A percentile compares a stretch with the other conserved stretches of the same genome.
phyloP scores from a whole-genome alignment of 768 basidiomycete genomes.

The Galerina marginata region DNA sequence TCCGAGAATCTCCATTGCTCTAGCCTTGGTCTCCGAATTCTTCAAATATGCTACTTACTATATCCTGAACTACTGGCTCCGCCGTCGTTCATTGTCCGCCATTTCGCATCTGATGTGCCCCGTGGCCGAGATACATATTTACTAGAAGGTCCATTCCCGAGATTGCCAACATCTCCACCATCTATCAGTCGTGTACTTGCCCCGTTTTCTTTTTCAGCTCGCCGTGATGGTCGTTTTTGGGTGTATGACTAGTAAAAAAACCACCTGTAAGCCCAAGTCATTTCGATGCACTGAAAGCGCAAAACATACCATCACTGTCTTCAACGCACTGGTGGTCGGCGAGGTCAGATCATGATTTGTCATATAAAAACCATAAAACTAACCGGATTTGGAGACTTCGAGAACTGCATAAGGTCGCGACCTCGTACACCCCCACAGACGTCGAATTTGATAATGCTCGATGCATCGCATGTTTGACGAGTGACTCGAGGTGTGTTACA shows the following conservation, averaged over 20 bases:
- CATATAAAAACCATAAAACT: slow-evolving; percentile 21
- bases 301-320: slow-evolving; percentile 77
- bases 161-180: slow-evolving; percentile 29
- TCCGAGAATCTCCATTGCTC: no score
- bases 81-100: slow-evolving; percentile 42
- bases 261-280: slow-evolving; percentile 5
- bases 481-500: slow-evolving; percentile 70
- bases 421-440: slow-evolving; percentile 93
- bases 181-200: slow-evolving; percentile 35
- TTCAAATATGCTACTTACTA: slow-evolving; percentile 31
- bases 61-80: slow-evolving; percentile 32
- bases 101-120: slow-evolving; percentile 76
- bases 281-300: not conserved
- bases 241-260: slow-evolving; percentile 67
- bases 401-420: slow-evolving; percentile 89
- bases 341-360: slow-evolving; percentile 1
- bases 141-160: slow-evolving; percentile 26
- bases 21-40: not conserved
- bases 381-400: slow-evolving; percentile 89
- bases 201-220: slow-evolving; percentile 51
- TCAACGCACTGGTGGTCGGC: slow-evolving; percentile 60
- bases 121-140: slow-evolving; percentile 58
- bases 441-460: slow-evolving; percentile 81
- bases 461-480: slow-evolving; percentile 97
- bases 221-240: slow-evolving; percentile 72